phyloP scores from a whole-genome alignment of 169 alveolate species.

The Eimeria zaria region DNA sequence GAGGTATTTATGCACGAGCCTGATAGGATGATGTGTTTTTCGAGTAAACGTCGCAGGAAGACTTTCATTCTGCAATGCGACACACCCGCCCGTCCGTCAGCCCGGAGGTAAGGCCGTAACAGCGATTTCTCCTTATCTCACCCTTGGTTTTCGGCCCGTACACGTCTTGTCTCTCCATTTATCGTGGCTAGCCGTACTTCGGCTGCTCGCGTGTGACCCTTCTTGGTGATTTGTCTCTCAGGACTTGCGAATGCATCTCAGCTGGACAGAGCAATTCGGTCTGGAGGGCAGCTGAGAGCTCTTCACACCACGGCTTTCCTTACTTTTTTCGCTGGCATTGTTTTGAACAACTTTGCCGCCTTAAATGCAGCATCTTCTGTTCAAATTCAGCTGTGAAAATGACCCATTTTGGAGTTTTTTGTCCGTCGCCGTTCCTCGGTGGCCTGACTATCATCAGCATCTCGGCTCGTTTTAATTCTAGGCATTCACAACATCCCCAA shows the following conservation, averaged over 20 bases:
- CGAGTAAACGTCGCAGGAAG: constrained; percentile 85
- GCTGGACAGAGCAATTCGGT: constrained; percentile 92
- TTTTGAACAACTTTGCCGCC: background rate
- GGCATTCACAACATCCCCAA: background rate
- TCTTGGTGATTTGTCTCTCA: background rate
- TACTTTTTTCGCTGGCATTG: background rate
- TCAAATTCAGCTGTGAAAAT: background rate
- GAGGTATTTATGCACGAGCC: background rate
- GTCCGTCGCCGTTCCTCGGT: too few species aligned
- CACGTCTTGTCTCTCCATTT: background rate
- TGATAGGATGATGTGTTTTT: background rate
- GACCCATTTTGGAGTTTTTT: background rate
- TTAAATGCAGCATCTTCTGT: constrained; percentile 24
- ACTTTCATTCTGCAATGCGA: constrained; percentile 89
- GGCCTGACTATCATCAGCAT: background rate
- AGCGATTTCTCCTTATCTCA: background rate
- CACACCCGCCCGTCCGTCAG: constrained; percentile 92
- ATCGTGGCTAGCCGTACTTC: background rate
- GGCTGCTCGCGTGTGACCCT: background rate
- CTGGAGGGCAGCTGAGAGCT: constrained; percentile 89
- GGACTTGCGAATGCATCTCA: constrained; percentile 89
- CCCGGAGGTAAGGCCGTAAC: constrained; percentile 67
- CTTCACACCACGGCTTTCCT: background rate
- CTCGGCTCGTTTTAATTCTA: background rate
- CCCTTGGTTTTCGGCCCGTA: background rate